Base-by-base conservation (phyloP, 2,329 filamentous ascomycete species). In the Fusarium sp. region DNA sequence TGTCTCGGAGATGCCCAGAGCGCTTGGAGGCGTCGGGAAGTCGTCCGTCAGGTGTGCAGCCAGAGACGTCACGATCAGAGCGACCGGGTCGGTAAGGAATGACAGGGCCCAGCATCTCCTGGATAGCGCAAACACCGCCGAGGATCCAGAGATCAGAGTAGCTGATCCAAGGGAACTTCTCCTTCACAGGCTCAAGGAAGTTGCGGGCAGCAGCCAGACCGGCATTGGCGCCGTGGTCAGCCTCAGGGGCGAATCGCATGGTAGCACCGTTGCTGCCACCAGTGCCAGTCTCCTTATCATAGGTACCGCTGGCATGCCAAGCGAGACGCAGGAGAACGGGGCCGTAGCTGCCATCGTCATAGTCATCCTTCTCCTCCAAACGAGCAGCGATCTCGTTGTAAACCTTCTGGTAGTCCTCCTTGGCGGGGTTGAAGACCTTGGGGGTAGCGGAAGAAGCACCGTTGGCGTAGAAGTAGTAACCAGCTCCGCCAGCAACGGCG, bases 81-180 rank as follows among this genome's bases (percentile, higher is more conserved):
- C 95, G 94, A 78, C 95, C 95, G 53, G 95, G 93, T 78, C 95
- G 89, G 91, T 90, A 99, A 67, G 94, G 93, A 76, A 99, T 90
- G 77, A 86, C 84, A 69, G 95, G 95, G 10, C 95, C 95, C 80
- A 95, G 90, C 91, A 98, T 95, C 85, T 99, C 95, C 85, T 98
- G 95, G 80, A 98, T 90, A 74, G 95, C 93, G 80, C 87, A 89
- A 73, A 96, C 90, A 79, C 94, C 96, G 57, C 84, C 91, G 61
- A 99, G 90, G 69, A 96, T 98, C 96, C 95, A 98, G 75, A 99
- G 91, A 80, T 99, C 95, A 17, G 94, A 97, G 88, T 98, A 97
- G 69, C 88, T 88, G 84, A 98, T 97, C 96, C 95, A 98, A 55
- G 95, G 95, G 88, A 93, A 95, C 83, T 95, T 90, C 70, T 77